phyloP scores from a whole-genome alignment of 2,329 filamentous ascomycete genomes.

The Fusarium hostae region DNA sequence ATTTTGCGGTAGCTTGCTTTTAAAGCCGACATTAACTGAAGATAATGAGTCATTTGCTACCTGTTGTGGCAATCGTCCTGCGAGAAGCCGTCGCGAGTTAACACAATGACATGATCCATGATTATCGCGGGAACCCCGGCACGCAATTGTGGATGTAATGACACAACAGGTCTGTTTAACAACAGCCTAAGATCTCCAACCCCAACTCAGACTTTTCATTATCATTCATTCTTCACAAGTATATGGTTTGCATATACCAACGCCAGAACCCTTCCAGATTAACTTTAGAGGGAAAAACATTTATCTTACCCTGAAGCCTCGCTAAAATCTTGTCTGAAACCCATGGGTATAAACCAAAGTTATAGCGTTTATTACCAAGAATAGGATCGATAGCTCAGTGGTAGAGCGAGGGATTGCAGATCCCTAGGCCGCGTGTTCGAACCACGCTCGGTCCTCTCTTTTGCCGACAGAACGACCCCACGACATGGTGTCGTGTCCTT shows the following conservation, averaged over 20 bases:
- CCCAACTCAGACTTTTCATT: not conserved
- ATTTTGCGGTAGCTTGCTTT: not conserved
- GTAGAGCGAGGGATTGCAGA: conserved; percentile 41
- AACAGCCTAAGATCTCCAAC: no score
- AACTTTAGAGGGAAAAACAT: no score
- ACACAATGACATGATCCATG: conserved; percentile 5
- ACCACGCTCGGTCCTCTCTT: conserved; percentile 38
- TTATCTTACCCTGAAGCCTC: not conserved
- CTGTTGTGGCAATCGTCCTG: not conserved
- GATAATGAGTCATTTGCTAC: not conserved
- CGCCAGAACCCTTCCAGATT: not conserved
- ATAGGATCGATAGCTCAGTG: conserved; percentile 38
- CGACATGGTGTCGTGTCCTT: not conserved
- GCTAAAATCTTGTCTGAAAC: rapidly evolving
- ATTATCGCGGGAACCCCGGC: conserved; percentile 2
- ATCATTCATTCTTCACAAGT: not conserved
- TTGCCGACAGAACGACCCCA: not conserved
- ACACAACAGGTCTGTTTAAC: not conserved
- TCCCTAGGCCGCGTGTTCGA: conserved; percentile 40
- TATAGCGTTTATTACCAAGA: rapidly evolving
- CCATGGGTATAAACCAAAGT: rapidly evolving
- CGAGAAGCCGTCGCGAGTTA: conserved; percentile 1
- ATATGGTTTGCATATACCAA: not conserved
- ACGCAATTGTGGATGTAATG: conserved; percentile 10
- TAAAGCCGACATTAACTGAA: rapidly evolving